Conservation (phyloP, 352 stramenopile species). For the Globisporangium canariense region DNA sequence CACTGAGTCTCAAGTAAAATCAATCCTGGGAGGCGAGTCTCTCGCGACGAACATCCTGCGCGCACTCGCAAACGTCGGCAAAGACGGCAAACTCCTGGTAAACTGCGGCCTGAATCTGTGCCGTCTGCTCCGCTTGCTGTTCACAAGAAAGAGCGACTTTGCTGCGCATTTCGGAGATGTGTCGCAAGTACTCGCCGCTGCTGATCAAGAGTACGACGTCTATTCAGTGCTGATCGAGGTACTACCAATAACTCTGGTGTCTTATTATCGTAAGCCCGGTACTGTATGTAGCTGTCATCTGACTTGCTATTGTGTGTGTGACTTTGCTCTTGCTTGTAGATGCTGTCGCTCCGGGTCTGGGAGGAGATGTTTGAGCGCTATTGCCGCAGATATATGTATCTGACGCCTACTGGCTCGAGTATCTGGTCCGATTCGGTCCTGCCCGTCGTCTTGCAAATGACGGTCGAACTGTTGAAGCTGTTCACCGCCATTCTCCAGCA, state of each 20-base stretch:
- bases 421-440: slow-evolving; percentile 34
- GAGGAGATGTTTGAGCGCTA: slow-evolving; percentile 27
- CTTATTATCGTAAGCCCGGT: not conserved
- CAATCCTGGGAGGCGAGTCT: slow-evolving; percentile 18
- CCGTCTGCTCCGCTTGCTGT: slow-evolving; percentile 33
- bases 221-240: slow-evolving; percentile 43
- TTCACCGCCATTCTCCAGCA: slow-evolving; percentile 32
- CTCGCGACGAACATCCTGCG: slow-evolving; percentile 23
- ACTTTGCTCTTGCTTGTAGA: slow-evolving; percentile 19
- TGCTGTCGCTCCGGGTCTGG: slow-evolving; percentile 42
- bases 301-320: not conserved
- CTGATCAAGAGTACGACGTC: slow-evolving; percentile 28
- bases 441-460: slow-evolving; percentile 34
- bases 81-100: slow-evolving; percentile 28
- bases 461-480: slow-evolving; percentile 34
- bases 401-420: slow-evolving; percentile 14
- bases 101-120: slow-evolving; percentile 23
- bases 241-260: slow-evolving; percentile 1
- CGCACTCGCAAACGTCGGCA: slow-evolving; percentile 22
- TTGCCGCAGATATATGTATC: slow-evolving; percentile 24
- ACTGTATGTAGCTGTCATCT: not conserved
- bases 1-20: slow-evolving; percentile 14
- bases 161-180: slow-evolving; percentile 30
- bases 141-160: slow-evolving; percentile 19
- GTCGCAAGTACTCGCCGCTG: slow-evolving; percentile 21